Evolutionary conservation across 2,329 filamentous ascomycete species (phyloP).

Genomic region (Stachybotrys chartarum): DNA sequence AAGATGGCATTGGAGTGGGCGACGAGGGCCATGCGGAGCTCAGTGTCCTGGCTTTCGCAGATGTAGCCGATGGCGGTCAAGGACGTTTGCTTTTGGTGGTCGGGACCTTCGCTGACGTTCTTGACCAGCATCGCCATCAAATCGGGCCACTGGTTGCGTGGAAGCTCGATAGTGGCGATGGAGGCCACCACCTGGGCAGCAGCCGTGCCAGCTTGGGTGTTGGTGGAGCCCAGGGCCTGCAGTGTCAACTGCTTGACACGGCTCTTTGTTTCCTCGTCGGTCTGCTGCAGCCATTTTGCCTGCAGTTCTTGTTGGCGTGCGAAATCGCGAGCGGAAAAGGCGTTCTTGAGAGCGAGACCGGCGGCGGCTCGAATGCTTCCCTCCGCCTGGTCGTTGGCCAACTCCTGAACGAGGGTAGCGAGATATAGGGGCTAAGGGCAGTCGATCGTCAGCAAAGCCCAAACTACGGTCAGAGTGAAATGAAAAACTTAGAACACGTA

Average conservation of each 20-base stretch:
- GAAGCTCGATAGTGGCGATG: conserved; percentile 90
- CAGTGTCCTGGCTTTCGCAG: conserved; percentile 88
- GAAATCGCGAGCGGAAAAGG: conserved; percentile 90
- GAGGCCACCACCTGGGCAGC: conserved; percentile 93
- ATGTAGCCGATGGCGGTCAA: conserved; percentile 97
- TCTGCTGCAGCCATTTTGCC: conserved; percentile 82
- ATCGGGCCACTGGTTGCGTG: conserved; percentile 87
- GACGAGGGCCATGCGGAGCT: conserved; percentile 73
- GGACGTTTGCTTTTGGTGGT: conserved; percentile 89
- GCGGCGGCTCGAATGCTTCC: conserved; percentile 86
- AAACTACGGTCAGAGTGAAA: conserved; percentile 7
- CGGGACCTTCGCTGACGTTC: conserved; percentile 80
- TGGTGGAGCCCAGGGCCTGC: conserved; percentile 73
- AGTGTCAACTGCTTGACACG: conserved; percentile 87
- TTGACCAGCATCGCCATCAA: conserved; percentile 84
- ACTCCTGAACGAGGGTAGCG: conserved; percentile 82
- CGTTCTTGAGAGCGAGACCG: conserved; percentile 95
- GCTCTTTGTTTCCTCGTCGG: conserved; percentile 74
- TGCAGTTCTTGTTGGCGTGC: conserved; percentile 83
- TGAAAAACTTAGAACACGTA: conserved; percentile 37
- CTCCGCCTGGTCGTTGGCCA: conserved; percentile 82
- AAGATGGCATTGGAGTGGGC: conserved; percentile 95
- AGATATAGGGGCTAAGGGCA: conserved; percentile 75
- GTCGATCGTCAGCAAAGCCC: conserved; percentile 15
- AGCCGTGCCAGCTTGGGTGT: conserved; percentile 77